These are phyloP conservation scores for Laetiporus sulphureus DNA, from an alignment of 1,284 basidiomycete species.

Conservation along the genomic window DNA sequence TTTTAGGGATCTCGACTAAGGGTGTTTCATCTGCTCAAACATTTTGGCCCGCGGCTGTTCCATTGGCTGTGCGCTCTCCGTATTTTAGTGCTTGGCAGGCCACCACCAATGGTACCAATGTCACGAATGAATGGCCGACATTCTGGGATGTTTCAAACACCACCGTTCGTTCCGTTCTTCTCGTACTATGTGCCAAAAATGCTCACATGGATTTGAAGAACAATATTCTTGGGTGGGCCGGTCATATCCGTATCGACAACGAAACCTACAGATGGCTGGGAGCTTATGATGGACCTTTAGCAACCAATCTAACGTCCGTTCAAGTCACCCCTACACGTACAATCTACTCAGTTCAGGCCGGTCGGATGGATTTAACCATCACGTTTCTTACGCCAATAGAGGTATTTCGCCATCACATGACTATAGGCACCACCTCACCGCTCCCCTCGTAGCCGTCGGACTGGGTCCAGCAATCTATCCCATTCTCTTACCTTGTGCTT, in stretches of 20 bases:
- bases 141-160: no score
- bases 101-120: neutral
- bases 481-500: constrained; percentile 14
- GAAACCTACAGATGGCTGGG: neutral
- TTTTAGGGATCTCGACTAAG: no score
- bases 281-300: no score
- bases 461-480: constrained; percentile 13
- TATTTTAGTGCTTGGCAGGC: neutral
- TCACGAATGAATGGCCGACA: neutral
- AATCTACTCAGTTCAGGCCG: constrained; percentile 8
- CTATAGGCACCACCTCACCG: no score
- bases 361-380: constrained; percentile 6
- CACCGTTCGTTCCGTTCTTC: no score
- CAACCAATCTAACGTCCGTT: neutral
- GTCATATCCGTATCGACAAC: neutral
- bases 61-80: neutral
- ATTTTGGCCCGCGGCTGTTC: neutral
- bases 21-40: no score
- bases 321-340: constrained; percentile 12
- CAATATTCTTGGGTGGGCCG: neutral
- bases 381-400: constrained; percentile 15
- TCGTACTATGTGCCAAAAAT: no score
- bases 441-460: constrained; percentile 10
- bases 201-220: no score
- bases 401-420: constrained; percentile 4